Evolutionary conservation across 2,329 filamentous ascomycete genomes (phyloP).

Genomic region (Ascochyta rabiei): DNA sequence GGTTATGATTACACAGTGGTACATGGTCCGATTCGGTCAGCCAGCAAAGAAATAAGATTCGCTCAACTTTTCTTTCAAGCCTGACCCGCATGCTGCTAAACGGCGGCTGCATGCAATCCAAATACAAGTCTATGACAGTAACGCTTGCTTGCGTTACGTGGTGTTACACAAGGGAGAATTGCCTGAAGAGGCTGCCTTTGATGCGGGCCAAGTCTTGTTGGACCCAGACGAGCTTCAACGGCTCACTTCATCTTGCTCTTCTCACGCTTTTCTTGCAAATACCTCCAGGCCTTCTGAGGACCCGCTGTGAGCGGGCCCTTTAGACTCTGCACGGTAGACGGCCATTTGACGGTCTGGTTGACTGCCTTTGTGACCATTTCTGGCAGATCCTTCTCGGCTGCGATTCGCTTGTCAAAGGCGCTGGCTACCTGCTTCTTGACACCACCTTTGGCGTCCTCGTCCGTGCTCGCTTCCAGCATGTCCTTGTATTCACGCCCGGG

Average conservation of each 20-base stretch:
- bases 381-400: constrained; percentile 72
- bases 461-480: constrained; percentile 78
- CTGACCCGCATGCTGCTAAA: constrained; percentile 15
- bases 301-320: constrained; percentile 87
- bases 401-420: constrained; percentile 85
- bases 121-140: constrained; percentile 8
- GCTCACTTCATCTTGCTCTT: constrained; percentile 48
- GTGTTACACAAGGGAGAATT: constrained; percentile 25
- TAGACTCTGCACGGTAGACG: constrained; percentile 82
- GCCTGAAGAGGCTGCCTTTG: constrained; percentile 1
- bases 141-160: constrained; percentile 20
- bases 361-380: constrained; percentile 77
- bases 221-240: not conserved
- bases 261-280: constrained; percentile 76
- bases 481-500: constrained; percentile 81
- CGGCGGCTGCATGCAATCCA: constrained; percentile 15
- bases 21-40: not conserved
- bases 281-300: constrained; percentile 70
- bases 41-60: constrained; percentile 7
- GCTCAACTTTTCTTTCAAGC: constrained; percentile 15
- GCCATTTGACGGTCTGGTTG: constrained; percentile 88
- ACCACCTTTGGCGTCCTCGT: constrained; percentile 66
- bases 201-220: not conserved
- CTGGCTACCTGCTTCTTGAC: constrained; percentile 79
- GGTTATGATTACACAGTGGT: not conserved